Percentiles rank a stretch among this genome's conserved stretches.
Evolutionary conservation across 2,329 filamentous ascomycete species (phyloP).

Genomic region (Aspergillus sp.): DNA sequence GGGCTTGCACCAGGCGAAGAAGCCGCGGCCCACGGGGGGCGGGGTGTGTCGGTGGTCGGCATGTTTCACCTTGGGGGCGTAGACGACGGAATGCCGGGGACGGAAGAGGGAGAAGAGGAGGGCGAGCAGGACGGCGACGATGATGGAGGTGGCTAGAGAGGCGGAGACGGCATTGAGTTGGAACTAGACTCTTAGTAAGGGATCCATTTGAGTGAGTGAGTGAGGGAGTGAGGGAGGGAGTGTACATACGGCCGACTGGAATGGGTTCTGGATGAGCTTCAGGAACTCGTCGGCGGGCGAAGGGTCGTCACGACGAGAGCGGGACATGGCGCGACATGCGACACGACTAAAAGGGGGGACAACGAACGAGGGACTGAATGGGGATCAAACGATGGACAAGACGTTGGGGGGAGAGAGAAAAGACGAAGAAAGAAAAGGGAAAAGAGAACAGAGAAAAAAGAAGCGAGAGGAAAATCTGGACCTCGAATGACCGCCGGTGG

Average conservation of each 20-base stretch:
- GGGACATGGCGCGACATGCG: conserved; percentile 17
- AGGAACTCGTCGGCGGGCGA: conserved; percentile 33
- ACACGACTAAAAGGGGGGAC: conserved; percentile 8
- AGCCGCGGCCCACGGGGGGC: conserved; percentile 74
- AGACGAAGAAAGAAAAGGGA: conserved; percentile 1
- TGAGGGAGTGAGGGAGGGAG: neutral
- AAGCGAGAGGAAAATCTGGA: conserved; percentile 7
- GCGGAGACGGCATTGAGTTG: conserved; percentile 60
- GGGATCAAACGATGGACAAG: conserved; percentile 4
- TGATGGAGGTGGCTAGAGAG: conserved; percentile 71
- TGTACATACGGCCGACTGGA: conserved; percentile 34
- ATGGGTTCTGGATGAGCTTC: conserved; percentile 38
- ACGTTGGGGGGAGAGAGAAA: conserved; percentile 5
- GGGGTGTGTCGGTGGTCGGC: conserved; percentile 84
- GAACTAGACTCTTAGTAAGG: conserved; percentile 37
- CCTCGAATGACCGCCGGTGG: conserved; percentile 2
- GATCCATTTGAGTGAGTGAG: no score
- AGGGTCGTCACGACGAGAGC: conserved; percentile 15
- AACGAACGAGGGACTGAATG: conserved; percentile 7
- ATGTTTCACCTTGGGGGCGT: conserved; percentile 88
- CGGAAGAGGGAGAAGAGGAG: conserved; percentile 80
- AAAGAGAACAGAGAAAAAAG: conserved; percentile 7
- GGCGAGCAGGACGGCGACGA: conserved; percentile 63
- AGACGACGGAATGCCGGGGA: conserved; percentile 84
- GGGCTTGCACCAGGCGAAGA: conserved; percentile 79